Percentiles rank a stretch among this genome's conserved stretches.
phyloP scores from a whole-genome alignment of 805 yeast genomes.

The Cyberlindnera bimundalis region DNA sequence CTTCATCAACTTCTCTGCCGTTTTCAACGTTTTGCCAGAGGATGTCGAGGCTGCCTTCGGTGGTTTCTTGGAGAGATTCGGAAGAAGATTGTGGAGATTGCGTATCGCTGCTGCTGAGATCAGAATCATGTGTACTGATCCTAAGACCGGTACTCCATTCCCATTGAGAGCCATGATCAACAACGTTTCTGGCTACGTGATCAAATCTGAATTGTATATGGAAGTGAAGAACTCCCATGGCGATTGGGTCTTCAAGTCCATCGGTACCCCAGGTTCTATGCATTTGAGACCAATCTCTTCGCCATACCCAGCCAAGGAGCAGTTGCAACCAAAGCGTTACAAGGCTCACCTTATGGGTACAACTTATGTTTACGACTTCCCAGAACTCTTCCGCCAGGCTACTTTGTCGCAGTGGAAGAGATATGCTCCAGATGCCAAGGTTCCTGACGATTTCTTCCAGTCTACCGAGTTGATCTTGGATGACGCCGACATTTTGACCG shows the following conservation, averaged over 20 bases:
- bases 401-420: slow-evolving; percentile 81
- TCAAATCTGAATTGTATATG: slow-evolving; percentile 89
- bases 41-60: slow-evolving; percentile 98
- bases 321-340: slow-evolving; percentile 97
- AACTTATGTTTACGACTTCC: slow-evolving; percentile 97
- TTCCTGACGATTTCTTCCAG: slow-evolving; percentile 75
- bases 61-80: slow-evolving; percentile 95
- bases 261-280: slow-evolving; percentile 95
- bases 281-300: slow-evolving; percentile 94
- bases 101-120: slow-evolving; percentile 97
- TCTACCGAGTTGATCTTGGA: slow-evolving; percentile 80
- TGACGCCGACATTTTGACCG: slow-evolving; percentile 75
- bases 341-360: slow-evolving; percentile 98
- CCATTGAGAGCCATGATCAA: slow-evolving; percentile 96
- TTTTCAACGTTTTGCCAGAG: slow-evolving; percentile 88
- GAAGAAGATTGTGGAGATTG: slow-evolving; percentile 93
- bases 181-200: slow-evolving; percentile 96
- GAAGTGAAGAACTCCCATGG: slow-evolving; percentile 91
- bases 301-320: slow-evolving; percentile 97
- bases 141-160: slow-evolving; percentile 81
- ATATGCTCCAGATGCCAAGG: slow-evolving; percentile 47
- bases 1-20: slow-evolving; percentile 94
- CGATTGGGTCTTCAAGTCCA: slow-evolving; percentile 95
- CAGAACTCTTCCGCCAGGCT: slow-evolving; percentile 96
- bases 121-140: slow-evolving; percentile 91